Conservation (phyloP, 768 basidiomycete genomes). For the Fibroporia radiculosa region DNA sequence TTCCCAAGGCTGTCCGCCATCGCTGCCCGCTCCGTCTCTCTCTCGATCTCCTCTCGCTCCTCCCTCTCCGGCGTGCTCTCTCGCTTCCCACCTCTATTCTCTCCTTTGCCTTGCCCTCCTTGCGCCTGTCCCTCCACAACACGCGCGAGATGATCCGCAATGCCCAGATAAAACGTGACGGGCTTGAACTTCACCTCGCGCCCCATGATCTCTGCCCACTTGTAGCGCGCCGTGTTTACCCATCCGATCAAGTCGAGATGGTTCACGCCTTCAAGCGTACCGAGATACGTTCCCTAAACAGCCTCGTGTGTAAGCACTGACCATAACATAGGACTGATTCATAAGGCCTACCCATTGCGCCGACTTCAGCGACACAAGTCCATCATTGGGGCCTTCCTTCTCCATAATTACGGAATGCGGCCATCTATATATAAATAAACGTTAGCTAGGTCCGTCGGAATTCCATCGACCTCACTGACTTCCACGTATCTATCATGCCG, state of each 20-base stretch:
- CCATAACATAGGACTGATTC: neutral
- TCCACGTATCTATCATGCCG: slow-evolving; percentile 87
- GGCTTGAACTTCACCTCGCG: slow-evolving; percentile 88
- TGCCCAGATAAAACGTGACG: slow-evolving; percentile 83
- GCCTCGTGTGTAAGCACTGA: slow-evolving; percentile 12
- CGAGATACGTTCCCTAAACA: slow-evolving; percentile 79
- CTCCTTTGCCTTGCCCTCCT: neutral
- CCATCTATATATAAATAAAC: slow-evolving; percentile 29
- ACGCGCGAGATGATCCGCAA: slow-evolving; percentile 70
- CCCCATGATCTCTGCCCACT: slow-evolving; percentile 84
- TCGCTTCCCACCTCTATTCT: neutral
- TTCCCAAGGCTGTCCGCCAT: slow-evolving; percentile 22
- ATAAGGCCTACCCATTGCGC: slow-evolving; percentile 65
- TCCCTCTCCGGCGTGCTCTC: slow-evolving; percentile 3
- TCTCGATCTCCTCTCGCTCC: slow-evolving; percentile 16
- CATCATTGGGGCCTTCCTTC: slow-evolving; percentile 91
- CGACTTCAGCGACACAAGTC: slow-evolving; percentile 82
- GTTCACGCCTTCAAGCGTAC: slow-evolving; percentile 86
- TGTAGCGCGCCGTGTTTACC: slow-evolving; percentile 85
- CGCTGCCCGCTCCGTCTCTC: slow-evolving; percentile 20
- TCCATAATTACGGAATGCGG: slow-evolving; percentile 76
- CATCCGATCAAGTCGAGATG: slow-evolving; percentile 92
- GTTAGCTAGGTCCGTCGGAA: neutral
- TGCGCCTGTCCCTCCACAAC: slow-evolving; percentile 55
- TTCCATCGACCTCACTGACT: slow-evolving; percentile 26